These are phyloP conservation scores for Bipolaris bicolor DNA, from an alignment of 2,329 filamentous ascomycete genomes.

Conservation along the genomic window DNA sequence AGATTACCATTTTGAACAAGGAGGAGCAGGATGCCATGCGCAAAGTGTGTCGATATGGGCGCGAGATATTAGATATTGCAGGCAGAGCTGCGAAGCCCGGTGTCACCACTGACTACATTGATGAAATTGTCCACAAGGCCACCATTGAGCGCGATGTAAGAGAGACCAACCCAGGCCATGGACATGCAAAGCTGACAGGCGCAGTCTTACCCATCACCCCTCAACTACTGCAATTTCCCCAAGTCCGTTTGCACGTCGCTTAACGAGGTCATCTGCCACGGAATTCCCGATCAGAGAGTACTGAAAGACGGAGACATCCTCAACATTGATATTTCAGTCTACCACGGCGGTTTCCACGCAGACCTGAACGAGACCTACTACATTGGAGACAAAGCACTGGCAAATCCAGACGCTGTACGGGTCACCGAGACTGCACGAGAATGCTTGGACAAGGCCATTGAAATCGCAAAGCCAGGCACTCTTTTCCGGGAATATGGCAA, in stretches of 20 bases:
- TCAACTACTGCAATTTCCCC: conserved; percentile 96
- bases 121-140: conserved; percentile 92
- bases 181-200: conserved; percentile 20
- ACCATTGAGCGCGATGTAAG: conserved; percentile 90
- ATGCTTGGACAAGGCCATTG: conserved; percentile 88
- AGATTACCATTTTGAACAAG: conserved; percentile 81
- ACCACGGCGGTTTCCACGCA: conserved; percentile 92
- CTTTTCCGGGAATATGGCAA: conserved; percentile 93
- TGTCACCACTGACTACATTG: conserved; percentile 93
- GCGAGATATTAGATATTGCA: conserved; percentile 92
- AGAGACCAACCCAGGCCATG: conserved; percentile 3
- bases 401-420: conserved; percentile 83
- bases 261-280: conserved; percentile 98
- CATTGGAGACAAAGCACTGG: conserved; percentile 83
- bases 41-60: conserved; percentile 82
- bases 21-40: conserved; percentile 88
- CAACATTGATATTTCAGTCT: conserved; percentile 95
- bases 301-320: conserved; percentile 93
- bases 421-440: conserved; percentile 90
- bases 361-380: conserved; percentile 99
- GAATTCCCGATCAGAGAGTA: conserved; percentile 89
- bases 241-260: conserved; percentile 97
- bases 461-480: conserved; percentile 89
- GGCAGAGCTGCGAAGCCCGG: conserved; percentile 85
- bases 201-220: conserved; percentile 89